Evolutionary conservation across 805 yeast species (phyloP), one percentile per base, ranked within the genome.

Genomic region (Wickerhamiella kurtzmanii): DNA sequence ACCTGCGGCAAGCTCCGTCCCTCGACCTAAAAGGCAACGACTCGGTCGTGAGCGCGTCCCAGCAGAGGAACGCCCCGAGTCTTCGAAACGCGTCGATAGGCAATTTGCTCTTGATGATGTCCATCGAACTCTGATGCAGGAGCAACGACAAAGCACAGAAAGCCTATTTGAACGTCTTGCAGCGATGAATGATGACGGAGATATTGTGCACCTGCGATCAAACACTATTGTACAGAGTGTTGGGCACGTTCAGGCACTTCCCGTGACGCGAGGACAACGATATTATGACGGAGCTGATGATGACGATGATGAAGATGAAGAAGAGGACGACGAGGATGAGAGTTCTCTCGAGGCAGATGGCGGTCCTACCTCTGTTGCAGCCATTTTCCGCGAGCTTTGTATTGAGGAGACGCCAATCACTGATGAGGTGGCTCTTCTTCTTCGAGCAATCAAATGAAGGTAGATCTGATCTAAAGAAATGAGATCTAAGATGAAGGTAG

Each of bases 191-290:
- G 54, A 50, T n/a, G 54, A 48, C 35, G 56, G 56, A 17, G 57
- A 54, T 40, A 53, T 44, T 25, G 43, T 54, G 3, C 56, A 54
- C 21, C 45, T 54, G 32, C 36, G 25, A 22, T 50, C 57, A 15
- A 54, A 50, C 28, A 40, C 37, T 20, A 38, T 54, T n/a, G 49
- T 54, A 8, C 35, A 20, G 15, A 39, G 44, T 41, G 42, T 13
- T n/a, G 57, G 57, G 32, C 57, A 54, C 39, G 46, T 54, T 16
- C 40, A 41, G 15, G 56, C 56, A 3, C 37, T 54, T 25, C 40
- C 40, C 4, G 21, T n/a, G 18, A 13, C 11, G 11, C 40, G 40
- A 25, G 35, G 38, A 8, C 17, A 43, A 6, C 18, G 25, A n/a
- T 20, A 22, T 16, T 19, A 8, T 39, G 42, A 16, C n/a, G 42